Evolutionary conservation across 306 rosid species (phyloP).

Genomic region (Vigna trinervia): DNA sequence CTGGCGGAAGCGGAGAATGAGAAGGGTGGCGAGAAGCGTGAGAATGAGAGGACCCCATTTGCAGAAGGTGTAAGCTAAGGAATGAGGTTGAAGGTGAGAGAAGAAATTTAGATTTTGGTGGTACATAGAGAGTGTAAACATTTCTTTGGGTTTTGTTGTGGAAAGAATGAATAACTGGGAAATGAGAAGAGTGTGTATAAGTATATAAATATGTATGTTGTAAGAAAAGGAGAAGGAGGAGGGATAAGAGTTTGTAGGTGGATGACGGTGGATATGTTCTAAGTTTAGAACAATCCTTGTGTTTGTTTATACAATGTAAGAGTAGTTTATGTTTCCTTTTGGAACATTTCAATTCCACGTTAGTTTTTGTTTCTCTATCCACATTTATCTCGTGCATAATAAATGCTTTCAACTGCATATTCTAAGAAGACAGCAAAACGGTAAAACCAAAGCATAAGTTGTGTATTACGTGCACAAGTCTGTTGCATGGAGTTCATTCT

Average conservation of each 20-base stretch:
- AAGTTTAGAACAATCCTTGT: background rate
- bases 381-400: background rate
- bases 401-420: background rate
- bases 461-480: background rate
- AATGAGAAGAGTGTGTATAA: background rate
- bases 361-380: background rate
- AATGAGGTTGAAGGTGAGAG: slow-evolving; percentile 46
- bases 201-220: background rate
- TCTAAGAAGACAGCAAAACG: background rate
- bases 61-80: slow-evolving; percentile 51
- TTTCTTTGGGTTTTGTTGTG: background rate
- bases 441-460: background rate
- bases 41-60: slow-evolving; percentile 70
- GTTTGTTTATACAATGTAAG: too few relatives aligned
- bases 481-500: too few relatives aligned
- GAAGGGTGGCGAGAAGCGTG: slow-evolving; percentile 61
- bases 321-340: too few relatives aligned
- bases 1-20: slow-evolving; percentile 42
- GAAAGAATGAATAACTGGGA: background rate
- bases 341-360: background rate
- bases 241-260: too few relatives aligned
- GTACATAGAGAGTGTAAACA: slow-evolving; percentile 58
- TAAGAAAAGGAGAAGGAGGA: background rate
- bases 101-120: slow-evolving; percentile 46
- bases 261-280: background rate